Percentiles rank a stretch among this genome's conserved stretches.
These are phyloP conservation scores for Gracilaria caudata DNA, from an alignment of 23 red algal species.

Conservation along the genomic window DNA sequence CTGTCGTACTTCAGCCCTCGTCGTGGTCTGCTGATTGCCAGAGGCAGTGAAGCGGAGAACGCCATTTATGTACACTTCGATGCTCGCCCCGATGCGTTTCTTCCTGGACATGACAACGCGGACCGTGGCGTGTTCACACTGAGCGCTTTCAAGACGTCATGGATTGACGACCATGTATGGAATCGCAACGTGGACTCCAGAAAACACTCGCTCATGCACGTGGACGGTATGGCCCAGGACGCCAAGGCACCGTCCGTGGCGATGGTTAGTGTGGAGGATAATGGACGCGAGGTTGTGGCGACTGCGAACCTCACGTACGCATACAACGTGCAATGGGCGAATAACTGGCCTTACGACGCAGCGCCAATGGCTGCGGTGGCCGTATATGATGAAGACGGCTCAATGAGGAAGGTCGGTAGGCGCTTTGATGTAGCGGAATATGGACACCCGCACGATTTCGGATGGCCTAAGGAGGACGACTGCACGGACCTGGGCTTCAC, in stretches of 20 bases:
- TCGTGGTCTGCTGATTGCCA: conserved; percentile 37
- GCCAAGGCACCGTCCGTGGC: conserved; percentile 7
- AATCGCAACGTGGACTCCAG: conserved; percentile 31
- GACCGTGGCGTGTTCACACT: conserved; percentile 58
- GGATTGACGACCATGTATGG: conserved; percentile 42
- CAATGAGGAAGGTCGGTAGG: neutral
- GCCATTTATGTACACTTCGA: conserved; percentile 66
- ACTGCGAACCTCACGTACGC: conserved; percentile 46
- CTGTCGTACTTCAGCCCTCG: conserved; percentile 27
- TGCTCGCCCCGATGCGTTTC: conserved; percentile 51
- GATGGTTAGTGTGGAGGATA: conserved; percentile 26
- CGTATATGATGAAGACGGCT: neutral
- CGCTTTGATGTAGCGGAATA: neutral
- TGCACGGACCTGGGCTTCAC: conserved; percentile 10
- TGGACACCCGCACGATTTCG: conserved; percentile 14
- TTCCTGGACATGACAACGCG: conserved; percentile 56
- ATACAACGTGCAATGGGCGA: conserved; percentile 62
- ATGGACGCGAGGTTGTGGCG: conserved; percentile 7
- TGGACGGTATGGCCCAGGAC: conserved; percentile 56
- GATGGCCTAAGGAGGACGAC: conserved; percentile 23
- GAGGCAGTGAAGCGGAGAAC: conserved; percentile 15
- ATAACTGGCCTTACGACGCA: conserved; percentile 17
- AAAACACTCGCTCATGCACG: conserved; percentile 34
- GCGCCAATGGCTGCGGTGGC: neutral
- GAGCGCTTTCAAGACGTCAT: conserved; percentile 20